Percentiles rank a stretch among this genome's conserved stretches.
Evolutionary conservation across 495 filamentous ascomycete species (phyloP).

Genomic region (Xylaria curta): DNA sequence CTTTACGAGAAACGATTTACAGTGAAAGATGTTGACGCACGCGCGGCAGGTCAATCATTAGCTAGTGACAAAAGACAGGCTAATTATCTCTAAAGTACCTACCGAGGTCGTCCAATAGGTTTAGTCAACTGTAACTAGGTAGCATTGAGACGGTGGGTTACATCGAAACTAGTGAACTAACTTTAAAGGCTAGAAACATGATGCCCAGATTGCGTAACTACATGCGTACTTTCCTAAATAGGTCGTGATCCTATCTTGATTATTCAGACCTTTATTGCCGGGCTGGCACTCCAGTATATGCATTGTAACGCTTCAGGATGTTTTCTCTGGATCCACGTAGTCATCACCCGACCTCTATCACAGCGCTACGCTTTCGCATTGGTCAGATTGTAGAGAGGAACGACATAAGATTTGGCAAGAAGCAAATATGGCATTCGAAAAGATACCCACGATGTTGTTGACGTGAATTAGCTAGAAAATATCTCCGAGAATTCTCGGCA

Average conservation of each 20-base stretch:
- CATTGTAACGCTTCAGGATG: conserved; percentile 9
- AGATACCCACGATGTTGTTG: neutral
- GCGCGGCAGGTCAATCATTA: conserved; percentile 4
- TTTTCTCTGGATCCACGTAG: conserved; percentile 3
- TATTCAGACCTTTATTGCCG: neutral
- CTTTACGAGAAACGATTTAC: neutral
- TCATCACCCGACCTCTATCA: conserved; percentile 15
- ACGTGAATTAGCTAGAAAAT: conserved; percentile 3
- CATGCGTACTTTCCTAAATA: neutral
- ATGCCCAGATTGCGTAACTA: conserved; percentile 8
- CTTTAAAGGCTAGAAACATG: neutral
- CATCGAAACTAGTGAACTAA: neutral
- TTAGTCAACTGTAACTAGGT: neutral
- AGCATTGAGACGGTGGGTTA: conserved; percentile 2
- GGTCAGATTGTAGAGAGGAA: neutral
- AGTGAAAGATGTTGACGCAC: neutral
- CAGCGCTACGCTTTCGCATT: neutral
- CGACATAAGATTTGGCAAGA: neutral
- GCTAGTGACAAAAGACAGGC: neutral
- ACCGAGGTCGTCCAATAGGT: neutral
- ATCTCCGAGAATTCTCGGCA: conserved; percentile 20
- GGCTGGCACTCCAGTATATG: neutral
- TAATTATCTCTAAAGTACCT: neutral
- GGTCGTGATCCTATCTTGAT: neutral
- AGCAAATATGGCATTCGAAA: neutral